These are phyloP conservation scores for Chlorella sp. DNA, from an alignment of 139 green algal genomes.

Conservation along the genomic window DNA sequence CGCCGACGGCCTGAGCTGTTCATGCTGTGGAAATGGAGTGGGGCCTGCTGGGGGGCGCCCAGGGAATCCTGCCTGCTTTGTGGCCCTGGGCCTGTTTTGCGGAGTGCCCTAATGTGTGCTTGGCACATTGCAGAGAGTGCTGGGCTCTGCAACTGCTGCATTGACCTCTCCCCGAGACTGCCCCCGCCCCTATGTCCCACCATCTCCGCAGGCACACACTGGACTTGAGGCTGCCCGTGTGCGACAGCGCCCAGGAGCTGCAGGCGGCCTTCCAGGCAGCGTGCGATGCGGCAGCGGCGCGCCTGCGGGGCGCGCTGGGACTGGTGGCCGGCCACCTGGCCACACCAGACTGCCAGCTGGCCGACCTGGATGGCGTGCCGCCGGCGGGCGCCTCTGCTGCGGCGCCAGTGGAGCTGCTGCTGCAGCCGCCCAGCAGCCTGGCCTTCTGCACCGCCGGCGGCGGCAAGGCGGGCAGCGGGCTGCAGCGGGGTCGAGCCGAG, in stretches of 20 bases:
- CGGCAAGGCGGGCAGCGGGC: conserved; percentile 16
- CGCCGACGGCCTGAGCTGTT: no score
- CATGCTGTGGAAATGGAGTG: no score
- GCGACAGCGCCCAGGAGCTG: conserved; percentile 19
- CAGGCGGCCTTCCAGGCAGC: conserved; percentile 21
- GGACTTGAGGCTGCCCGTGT: conserved; percentile 6
- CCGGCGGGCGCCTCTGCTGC: neutral
- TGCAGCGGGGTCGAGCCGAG: conserved; percentile 18
- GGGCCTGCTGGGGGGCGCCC: no score
- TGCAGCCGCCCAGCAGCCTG: conserved; percentile 8
- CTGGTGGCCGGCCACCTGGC: conserved; percentile 9
- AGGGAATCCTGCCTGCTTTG: no score
- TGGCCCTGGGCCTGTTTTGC: no score
- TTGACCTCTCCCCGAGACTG: no score
- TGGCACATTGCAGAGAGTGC: no score
- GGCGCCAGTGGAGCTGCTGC: conserved; percentile 26
- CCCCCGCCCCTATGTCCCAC: no score
- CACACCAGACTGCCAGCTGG: neutral
- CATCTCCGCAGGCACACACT: neutral
- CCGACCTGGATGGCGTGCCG: neutral
- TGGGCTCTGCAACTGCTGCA: no score
- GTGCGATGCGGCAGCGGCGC: neutral
- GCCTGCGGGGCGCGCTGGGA: neutral
- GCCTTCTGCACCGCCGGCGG: neutral
- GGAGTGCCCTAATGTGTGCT: no score